Base-by-base conservation (phyloP, 2,329 filamentous ascomycete species). In the Thermochaetoides dissita region DNA sequence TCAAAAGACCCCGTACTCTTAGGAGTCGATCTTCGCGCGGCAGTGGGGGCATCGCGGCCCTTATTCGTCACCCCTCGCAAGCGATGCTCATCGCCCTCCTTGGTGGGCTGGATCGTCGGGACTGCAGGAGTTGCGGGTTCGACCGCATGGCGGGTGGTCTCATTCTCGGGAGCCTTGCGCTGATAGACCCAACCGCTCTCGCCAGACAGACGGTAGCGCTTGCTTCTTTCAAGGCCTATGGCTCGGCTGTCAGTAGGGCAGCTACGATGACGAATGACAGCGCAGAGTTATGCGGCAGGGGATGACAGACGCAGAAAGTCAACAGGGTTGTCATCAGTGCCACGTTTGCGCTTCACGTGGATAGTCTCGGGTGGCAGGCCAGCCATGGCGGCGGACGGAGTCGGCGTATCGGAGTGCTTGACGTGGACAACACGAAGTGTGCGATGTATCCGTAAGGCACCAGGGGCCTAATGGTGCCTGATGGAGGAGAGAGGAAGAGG, bases 291-390 rank as follows among this genome's bases (percentile, higher is more conserved):
- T 24, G 17, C 17, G 17, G 17, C 17, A 24, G 32, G 17, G 38
- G 41, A 11, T 10, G 39, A 60, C 68, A 47, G 53, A 76, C 72
- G 66, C 37, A 77, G 65, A 51, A 72, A 74, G 41, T 71, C 67
- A 39, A 76, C 68, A 3, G 72, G 70, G 9, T 63, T 60, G 31
- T 67, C 64, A 44, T 72, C 67, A 10, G 68, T 69, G 39, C 66
- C 67, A 34, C 71, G 68, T 60, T 77, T 77, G 53, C 74, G 72
- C 64, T 77, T 77, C 49, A 78, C 69, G 44, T 71, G 69, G 57
- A 78, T 77, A 38, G 72, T 60, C 46, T 74, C 67, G 28, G 73
- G 73, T 24, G 73, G 74, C 4, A 74, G 60, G 33, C 30, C 39
- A 38, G 72, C 73, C 72, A 76, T 76, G 41, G 38, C n/a, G 41